A percentile compares a stretch with the other conserved stretches of the same genome.
Conservation (phyloP, 106 monocot species). For the Allium sativum region DNA sequence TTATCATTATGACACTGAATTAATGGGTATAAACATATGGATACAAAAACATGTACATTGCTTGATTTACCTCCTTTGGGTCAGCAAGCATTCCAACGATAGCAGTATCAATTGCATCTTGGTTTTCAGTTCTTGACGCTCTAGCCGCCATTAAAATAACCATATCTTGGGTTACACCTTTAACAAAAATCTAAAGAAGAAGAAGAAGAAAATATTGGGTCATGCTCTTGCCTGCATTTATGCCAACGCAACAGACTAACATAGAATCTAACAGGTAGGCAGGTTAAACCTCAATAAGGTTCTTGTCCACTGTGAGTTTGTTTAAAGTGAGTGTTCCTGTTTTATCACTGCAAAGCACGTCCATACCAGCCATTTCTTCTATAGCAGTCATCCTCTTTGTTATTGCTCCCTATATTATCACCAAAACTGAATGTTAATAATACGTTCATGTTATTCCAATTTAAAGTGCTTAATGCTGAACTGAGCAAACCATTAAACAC, state of each 20-base stretch:
- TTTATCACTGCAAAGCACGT: slow-evolving; percentile 92
- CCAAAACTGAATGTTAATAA: background rate
- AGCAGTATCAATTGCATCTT: slow-evolving; percentile 95
- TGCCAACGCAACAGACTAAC: too few relatives aligned
- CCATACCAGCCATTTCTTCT: slow-evolving; percentile 97
- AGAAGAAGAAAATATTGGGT: background rate
- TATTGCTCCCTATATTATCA: slow-evolving; percentile 60
- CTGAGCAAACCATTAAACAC: too few relatives aligned
- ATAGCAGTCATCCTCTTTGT: slow-evolving; percentile 94
- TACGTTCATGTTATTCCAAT: too few relatives aligned
- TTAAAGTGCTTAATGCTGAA: too few relatives aligned
- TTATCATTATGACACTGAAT: too few relatives aligned
- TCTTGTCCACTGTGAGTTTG: slow-evolving; percentile 71
- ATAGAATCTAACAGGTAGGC: background rate
- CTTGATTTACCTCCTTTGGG: slow-evolving; percentile 61
- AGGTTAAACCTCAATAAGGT: slow-evolving; percentile 47
- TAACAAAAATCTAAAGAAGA: slow-evolving; percentile 57
- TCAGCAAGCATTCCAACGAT: slow-evolving; percentile 96
- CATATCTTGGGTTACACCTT: slow-evolving; percentile 65
- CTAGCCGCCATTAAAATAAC: slow-evolving; percentile 95
- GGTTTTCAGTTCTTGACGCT: slow-evolving; percentile 89
- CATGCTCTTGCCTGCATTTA: too few relatives aligned
- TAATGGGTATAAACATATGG: too few relatives aligned
- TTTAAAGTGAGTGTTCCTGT: slow-evolving; percentile 86
- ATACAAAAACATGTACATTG: too few relatives aligned